Evolutionary conservation across 345 rosid species (phyloP).

Genomic region (Eucalyptus guilfoylei): DNA sequence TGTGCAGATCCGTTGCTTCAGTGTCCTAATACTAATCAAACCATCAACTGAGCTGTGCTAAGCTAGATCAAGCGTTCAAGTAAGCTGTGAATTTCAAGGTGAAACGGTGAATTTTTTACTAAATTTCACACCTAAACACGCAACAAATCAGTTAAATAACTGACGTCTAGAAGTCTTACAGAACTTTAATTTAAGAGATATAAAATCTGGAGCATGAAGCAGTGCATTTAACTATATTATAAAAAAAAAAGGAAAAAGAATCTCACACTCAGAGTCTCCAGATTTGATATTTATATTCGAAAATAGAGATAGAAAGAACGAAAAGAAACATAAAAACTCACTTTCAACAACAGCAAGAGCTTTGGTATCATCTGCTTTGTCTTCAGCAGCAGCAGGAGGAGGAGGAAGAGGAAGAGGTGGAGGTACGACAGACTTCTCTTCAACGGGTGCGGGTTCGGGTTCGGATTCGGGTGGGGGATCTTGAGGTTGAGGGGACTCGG

Average conservation of each 20-base stretch:
- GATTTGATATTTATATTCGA: background rate
- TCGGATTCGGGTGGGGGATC: background rate
- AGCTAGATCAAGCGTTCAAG: background rate
- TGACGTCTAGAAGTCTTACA: background rate
- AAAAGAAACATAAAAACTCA: background rate
- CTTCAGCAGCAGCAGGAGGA: background rate
- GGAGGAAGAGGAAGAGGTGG: background rate
- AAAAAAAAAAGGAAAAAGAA: background rate
- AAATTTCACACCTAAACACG: background rate
- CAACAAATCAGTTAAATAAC: background rate
- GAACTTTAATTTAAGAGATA: background rate
- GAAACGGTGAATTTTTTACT: background rate
- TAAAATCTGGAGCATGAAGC: background rate
- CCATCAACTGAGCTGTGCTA: background rate
- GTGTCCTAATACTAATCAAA: background rate
- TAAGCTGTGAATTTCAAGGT: background rate
- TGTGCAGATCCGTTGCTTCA: background rate
- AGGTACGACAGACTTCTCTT: slow-evolving; percentile 22
- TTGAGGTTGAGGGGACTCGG: background rate
- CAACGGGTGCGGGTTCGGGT: slow-evolving; percentile 1
- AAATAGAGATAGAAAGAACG: background rate
- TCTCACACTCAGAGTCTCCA: background rate
- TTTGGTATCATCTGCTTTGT: slow-evolving; percentile 18
- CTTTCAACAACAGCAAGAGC: slow-evolving; percentile 13
- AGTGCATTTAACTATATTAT: background rate